Conservation (phyloP, 1,284 basidiomycete species). For the Trametes sp. region DNA sequence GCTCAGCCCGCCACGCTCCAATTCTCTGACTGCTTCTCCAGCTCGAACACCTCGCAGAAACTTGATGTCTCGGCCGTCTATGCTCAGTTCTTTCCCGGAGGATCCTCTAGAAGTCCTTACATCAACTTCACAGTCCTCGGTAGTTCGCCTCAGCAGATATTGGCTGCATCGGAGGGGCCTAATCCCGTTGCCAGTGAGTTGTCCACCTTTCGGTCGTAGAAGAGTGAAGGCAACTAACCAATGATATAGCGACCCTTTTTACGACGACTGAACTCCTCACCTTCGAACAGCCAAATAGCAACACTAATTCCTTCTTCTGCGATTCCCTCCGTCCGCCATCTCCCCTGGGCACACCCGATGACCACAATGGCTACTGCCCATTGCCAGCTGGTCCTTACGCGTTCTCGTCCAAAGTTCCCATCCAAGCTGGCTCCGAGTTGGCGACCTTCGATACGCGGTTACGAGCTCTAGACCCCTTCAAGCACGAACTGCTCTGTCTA, state of each 20-base stretch:
- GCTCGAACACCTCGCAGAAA: constrained; percentile 57
- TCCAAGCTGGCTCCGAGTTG: constrained; percentile 75
- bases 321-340: constrained; percentile 77
- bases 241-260: constrained; percentile 78
- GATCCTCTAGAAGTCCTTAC: constrained; percentile 50
- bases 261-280: constrained; percentile 83
- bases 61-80: constrained; percentile 77
- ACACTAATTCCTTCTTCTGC: constrained; percentile 80
- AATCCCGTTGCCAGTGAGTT: constrained; percentile 63
- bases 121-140: constrained; percentile 77
- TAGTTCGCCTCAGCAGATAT: constrained; percentile 60
- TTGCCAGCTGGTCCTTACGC: constrained; percentile 80
- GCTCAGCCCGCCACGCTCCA: constrained; percentile 44
- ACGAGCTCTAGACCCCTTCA: constrained; percentile 86
- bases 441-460: constrained; percentile 87
- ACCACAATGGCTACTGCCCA: constrained; percentile 69
- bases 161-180: constrained; percentile 64
- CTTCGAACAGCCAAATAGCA: constrained; percentile 73
- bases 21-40: constrained; percentile 63
- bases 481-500: constrained; percentile 83
- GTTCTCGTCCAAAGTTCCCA: constrained; percentile 79
- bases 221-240: constrained; percentile 1
- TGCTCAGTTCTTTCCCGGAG: constrained; percentile 67
- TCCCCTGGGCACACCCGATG: constrained; percentile 56
- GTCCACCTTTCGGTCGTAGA: constrained; percentile 5